A percentile compares a stretch with the other conserved stretches of the same genome.
Evolutionary conservation across 176 grass and related monocot species (phyloP).

Genomic region (Saccharum officinarum): DNA sequence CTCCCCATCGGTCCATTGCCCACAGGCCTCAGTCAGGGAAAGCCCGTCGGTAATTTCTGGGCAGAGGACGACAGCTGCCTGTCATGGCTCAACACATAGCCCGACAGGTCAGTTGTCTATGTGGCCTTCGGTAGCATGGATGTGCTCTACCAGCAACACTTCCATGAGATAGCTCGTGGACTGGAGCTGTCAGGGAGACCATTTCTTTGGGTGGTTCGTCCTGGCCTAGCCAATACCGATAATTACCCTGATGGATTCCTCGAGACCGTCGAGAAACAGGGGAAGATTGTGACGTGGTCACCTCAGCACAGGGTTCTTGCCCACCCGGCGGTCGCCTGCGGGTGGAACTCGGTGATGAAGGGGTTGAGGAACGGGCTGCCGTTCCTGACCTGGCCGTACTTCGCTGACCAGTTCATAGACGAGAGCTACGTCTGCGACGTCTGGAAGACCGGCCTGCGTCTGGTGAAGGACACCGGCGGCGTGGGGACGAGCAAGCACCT

Average conservation of each 20-base stretch:
- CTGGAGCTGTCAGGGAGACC: constrained; percentile 29
- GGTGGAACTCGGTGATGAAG: constrained; percentile 56
- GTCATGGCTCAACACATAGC: constrained; percentile 24
- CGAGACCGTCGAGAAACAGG: background rate
- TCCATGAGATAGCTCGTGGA: constrained; percentile 38
- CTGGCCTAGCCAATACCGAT: background rate
- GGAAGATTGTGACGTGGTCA: constrained; percentile 30
- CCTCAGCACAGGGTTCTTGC: background rate
- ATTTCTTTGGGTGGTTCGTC: constrained; percentile 47
- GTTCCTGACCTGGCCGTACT: constrained; percentile 40
- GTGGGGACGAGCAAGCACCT: too few species aligned
- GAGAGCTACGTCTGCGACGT: constrained; percentile 46
- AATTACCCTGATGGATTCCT: constrained; percentile 23
- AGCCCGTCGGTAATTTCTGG: constrained; percentile 44
- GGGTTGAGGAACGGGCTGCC: too few species aligned
- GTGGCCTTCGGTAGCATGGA: constrained; percentile 48
- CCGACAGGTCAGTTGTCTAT: constrained; percentile 41
- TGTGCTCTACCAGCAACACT: constrained; percentile 28
- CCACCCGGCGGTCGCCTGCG: background rate
- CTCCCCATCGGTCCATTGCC: constrained; percentile 40
- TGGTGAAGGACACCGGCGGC: too few species aligned
- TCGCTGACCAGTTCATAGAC: constrained; percentile 33
- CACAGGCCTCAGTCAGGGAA: constrained; percentile 6
- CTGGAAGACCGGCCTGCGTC: constrained; percentile 1
- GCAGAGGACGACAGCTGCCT: constrained; percentile 32